Evolutionary conservation across 2,329 filamentous ascomycete species (phyloP).

Genomic region (Corynespora cassiicola): DNA sequence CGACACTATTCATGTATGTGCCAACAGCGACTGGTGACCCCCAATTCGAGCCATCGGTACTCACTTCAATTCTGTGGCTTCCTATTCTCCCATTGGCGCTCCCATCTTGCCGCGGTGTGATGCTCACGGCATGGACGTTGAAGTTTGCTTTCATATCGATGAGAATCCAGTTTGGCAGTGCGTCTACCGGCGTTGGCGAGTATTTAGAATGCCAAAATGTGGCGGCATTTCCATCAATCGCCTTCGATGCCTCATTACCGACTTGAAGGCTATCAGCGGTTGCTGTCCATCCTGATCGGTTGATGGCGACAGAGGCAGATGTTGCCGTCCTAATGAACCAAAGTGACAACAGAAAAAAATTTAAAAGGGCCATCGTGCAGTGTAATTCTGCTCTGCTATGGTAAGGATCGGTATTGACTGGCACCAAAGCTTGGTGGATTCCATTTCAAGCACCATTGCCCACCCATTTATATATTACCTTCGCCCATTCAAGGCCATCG

Average conservation of each 20-base stretch:
- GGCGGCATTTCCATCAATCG: slow-evolving; percentile 36
- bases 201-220: slow-evolving; percentile 45
- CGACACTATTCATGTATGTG: slow-evolving; percentile 31
- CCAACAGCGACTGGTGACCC: slow-evolving; percentile 28
- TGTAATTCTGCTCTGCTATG: no score
- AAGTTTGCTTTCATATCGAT: slow-evolving; percentile 41
- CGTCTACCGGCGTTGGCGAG: slow-evolving; percentile 16
- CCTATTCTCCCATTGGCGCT: slow-evolving; percentile 45
- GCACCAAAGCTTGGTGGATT: no score
- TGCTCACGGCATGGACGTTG: slow-evolving; percentile 38
- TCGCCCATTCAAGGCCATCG: no score
- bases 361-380: no score
- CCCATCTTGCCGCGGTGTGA: slow-evolving; percentile 41
- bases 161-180: slow-evolving; percentile 37
- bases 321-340: no score
- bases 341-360: no score
- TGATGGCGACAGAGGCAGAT: slow-evolving; percentile 24
- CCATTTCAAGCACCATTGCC: no score
- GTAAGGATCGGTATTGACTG: no score
- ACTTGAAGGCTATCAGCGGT: slow-evolving; percentile 31
- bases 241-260: slow-evolving; percentile 29
- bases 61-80: slow-evolving; percentile 39
- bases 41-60: slow-evolving; percentile 37
- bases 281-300: slow-evolving; percentile 30
- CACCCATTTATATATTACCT: no score